Base-by-base conservation (phyloP, 2,329 filamentous ascomycete species). In the Beauveria brongniartii region DNA sequence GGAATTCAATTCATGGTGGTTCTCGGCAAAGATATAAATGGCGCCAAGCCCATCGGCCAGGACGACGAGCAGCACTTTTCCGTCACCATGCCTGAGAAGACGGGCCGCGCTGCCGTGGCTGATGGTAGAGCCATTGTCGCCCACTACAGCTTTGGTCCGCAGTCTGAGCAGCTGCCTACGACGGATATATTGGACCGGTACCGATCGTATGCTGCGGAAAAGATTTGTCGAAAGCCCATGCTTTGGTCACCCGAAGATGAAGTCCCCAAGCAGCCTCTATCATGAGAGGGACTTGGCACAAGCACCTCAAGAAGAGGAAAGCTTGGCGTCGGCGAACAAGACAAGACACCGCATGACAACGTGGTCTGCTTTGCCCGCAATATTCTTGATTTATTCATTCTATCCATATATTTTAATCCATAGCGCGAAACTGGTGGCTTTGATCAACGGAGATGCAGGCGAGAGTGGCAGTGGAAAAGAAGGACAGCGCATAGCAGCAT, bases 111-210 rank as follows among this genome's bases (percentile, higher is more conserved):
- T 48, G 76, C 80, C 40, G 73, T 80, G 18, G 79, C 84, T 18
- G 80, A 84, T 67, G 82, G 80, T 5, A 76, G 78, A 60, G 78
- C 80, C 1, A 68, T 85, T 9, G 82, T 78, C 3, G 77, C 76
- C 5, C 82, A 85, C 68, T 84, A 81, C 65, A 78, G 77, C 63
- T 80, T 80, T 59, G 72, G 70, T 12, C 73, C 72, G 8, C 74
- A 78, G 63, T 64, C 66, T 20, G 57, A 40, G 20, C 70, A 72
- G 5, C 71, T 84, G 59, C 74, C 76, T n/a, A 70, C 73, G 55
- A 84, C 82, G 0, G 82, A 85, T 65, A 71, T 84, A 18, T 69
- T 85, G 9, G 74, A 78, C 43, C 73, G 82, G 37, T 85, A 83
- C 66, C 74, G 76, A 16, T 73, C 75, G 2, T 84, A 80, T 69